A percentile compares a stretch with the other conserved stretches of the same genome.
Conservation (phyloP, 164 flowering plant genomes). For the Litsea cubeba region DNA sequence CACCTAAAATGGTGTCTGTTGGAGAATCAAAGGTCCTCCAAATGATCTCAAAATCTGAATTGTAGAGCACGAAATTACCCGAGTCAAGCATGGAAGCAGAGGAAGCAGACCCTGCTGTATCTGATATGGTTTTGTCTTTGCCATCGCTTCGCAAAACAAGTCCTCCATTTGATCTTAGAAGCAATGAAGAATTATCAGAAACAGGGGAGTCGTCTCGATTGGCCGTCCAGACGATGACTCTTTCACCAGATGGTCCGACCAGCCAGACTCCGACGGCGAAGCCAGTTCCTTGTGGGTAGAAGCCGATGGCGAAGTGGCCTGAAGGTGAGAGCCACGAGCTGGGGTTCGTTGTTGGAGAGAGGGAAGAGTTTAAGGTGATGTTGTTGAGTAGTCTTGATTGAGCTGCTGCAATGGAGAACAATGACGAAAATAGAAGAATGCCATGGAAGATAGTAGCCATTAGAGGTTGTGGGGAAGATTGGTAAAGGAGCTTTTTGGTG, state of each 20-base stretch:
- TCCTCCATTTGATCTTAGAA: conserved; percentile 5
- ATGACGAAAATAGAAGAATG: not conserved
- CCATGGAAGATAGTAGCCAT: not conserved
- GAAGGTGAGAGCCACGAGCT: conserved; percentile 18
- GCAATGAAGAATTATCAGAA: not conserved
- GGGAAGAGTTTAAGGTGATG: conserved; percentile 14
- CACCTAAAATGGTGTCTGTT: conserved; percentile 21
- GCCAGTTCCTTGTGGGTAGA: conserved; percentile 15
- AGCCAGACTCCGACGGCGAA: conserved; percentile 9
- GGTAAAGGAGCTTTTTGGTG: not conserved
- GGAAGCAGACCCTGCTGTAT: not conserved
- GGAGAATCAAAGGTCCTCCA: conserved; percentile 26
- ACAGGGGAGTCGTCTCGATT: conserved; percentile 13
- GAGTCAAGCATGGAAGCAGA: conserved; percentile 32
- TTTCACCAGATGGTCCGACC: not conserved
- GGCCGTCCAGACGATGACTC: conserved; percentile 19
- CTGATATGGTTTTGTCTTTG: not conserved
- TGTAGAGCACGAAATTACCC: conserved; percentile 19
- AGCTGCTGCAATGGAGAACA: conserved; percentile 3
- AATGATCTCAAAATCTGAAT: not conserved
- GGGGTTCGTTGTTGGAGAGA: conserved; percentile 9
- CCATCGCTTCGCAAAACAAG: conserved; percentile 1
- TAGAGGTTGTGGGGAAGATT: not conserved
- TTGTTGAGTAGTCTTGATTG: conserved; percentile 9
- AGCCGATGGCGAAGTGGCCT: conserved; percentile 26